phyloP scores from a whole-genome alignment of 2,329 filamentous ascomycete species.

The Epichloe glyceriae region DNA sequence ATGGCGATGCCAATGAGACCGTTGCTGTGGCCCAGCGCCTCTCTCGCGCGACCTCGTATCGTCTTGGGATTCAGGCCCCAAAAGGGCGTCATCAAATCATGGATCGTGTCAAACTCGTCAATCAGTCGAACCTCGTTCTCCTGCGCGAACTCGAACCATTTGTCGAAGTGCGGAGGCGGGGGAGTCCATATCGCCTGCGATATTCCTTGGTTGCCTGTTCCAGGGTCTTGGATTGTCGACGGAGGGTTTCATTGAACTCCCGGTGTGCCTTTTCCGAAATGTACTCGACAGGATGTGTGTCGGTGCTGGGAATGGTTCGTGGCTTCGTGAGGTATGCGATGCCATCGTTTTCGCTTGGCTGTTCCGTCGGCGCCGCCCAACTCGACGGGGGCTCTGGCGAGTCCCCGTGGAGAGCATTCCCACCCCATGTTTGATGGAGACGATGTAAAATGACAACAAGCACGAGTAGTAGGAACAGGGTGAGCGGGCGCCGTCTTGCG shows the following conservation, averaged over 20 bases:
- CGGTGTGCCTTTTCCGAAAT: background rate
- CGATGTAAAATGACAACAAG: background rate
- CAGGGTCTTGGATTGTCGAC: slow-evolving; percentile 59
- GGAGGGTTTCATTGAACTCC: slow-evolving; percentile 10
- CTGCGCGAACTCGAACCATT: slow-evolving; percentile 82
- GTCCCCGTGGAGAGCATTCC: background rate
- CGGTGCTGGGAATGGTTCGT: background rate
- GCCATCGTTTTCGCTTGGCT: background rate
- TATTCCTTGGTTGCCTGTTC: slow-evolving; percentile 70
- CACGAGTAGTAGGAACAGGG: background rate
- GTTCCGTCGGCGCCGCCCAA: background rate
- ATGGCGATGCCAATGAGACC: slow-evolving; percentile 67
- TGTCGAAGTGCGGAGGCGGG: slow-evolving; percentile 85
- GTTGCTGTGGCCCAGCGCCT: slow-evolving; percentile 76
- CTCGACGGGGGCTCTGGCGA: background rate
- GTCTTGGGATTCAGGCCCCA: slow-evolving; percentile 76
- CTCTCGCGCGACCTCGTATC: slow-evolving; percentile 62
- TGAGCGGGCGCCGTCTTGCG: background rate
- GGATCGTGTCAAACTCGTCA: slow-evolving; percentile 85
- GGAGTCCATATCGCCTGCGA: slow-evolving; percentile 63
- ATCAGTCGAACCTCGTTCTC: slow-evolving; percentile 62
- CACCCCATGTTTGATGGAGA: background rate
- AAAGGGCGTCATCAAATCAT: slow-evolving; percentile 73
- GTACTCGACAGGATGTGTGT: background rate
- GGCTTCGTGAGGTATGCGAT: background rate